Evolutionary conservation across 2,329 filamentous ascomycete species (phyloP).

Genomic region (Aspergillus latus): DNA sequence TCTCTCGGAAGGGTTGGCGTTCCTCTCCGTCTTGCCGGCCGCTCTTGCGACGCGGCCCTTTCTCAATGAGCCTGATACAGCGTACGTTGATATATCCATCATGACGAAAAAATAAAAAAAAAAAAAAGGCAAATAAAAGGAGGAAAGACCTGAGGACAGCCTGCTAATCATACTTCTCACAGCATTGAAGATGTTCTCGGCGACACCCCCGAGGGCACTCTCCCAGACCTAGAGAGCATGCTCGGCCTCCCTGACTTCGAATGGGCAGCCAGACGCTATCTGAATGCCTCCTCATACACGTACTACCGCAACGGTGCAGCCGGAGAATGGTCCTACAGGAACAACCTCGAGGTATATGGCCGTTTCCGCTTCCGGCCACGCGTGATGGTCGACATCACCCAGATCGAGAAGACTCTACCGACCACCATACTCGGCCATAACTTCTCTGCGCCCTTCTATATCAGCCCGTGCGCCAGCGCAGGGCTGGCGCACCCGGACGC

Average conservation of each 20-base stretch:
- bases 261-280: constrained; percentile 12
- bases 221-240: constrained; percentile 8
- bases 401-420: constrained; percentile 10
- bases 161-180: neutral
- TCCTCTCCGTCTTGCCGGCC: constrained; percentile 5
- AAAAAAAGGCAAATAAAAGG: too few relatives aligned
- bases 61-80: constrained; percentile 15
- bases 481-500: constrained; percentile 9
- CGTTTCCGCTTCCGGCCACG: constrained; percentile 14
- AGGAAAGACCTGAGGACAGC: neutral
- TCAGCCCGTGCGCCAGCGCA: constrained; percentile 12
- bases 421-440: constrained; percentile 14
- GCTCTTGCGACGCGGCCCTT: constrained; percentile 13
- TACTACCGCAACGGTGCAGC: constrained; percentile 18
- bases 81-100: neutral
- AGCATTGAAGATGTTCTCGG: constrained; percentile 13
- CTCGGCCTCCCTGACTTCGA: constrained; percentile 14
- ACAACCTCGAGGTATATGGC: constrained; percentile 13
- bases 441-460: constrained; percentile 16
- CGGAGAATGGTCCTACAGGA: constrained; percentile 16
- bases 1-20: neutral
- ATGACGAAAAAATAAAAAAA: neutral
- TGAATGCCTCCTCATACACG: constrained; percentile 15
- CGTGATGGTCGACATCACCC: constrained; percentile 13
- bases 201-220: constrained; percentile 7